Evolutionary conservation across 768 basidiomycete genomes (phyloP).

Genomic region (Suillus weaverae): DNA sequence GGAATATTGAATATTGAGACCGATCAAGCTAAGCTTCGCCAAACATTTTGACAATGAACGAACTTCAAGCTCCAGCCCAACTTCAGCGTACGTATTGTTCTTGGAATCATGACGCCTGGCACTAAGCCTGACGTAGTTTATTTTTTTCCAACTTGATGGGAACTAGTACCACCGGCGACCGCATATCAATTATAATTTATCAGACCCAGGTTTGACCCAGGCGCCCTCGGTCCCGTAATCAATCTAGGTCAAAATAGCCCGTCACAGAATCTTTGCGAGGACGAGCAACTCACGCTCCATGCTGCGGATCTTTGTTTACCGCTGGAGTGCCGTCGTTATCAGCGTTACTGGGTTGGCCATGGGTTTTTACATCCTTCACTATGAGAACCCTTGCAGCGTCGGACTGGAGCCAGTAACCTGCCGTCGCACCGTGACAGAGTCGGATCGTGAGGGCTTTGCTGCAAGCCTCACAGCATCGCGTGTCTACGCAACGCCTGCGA

Average conservation of each 20-base stretch:
- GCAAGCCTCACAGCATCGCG: slow-evolving; percentile 50
- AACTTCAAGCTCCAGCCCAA: background rate
- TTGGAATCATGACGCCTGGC: background rate
- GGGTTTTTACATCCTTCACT: slow-evolving; percentile 9
- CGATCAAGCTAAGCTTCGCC: background rate
- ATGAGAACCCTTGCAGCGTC: slow-evolving; percentile 47
- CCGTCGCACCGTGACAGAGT: slow-evolving; percentile 39
- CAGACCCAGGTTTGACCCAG: background rate
- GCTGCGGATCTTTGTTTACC: slow-evolving; percentile 55
- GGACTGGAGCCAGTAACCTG: slow-evolving; percentile 44
- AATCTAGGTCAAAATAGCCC: background rate
- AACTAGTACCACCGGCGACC: background rate
- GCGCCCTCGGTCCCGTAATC: background rate
- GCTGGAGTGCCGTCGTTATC: slow-evolving; percentile 47
- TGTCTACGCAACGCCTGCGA: too few species aligned
- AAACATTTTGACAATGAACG: background rate
- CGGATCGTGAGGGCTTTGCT: slow-evolving; percentile 67
- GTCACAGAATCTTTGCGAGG: slow-evolving; percentile 49
- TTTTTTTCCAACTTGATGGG: background rate
- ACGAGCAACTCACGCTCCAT: slow-evolving; percentile 53
- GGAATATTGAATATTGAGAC: background rate
- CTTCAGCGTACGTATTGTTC: too few species aligned
- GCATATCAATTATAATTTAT: background rate
- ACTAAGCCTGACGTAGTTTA: background rate
- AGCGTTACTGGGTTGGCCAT: slow-evolving; percentile 41